Evolutionary conservation across 2,329 filamentous ascomycete species (phyloP), one percentile per base, ranked within the genome.

Genomic region (Cercospora beticola): DNA sequence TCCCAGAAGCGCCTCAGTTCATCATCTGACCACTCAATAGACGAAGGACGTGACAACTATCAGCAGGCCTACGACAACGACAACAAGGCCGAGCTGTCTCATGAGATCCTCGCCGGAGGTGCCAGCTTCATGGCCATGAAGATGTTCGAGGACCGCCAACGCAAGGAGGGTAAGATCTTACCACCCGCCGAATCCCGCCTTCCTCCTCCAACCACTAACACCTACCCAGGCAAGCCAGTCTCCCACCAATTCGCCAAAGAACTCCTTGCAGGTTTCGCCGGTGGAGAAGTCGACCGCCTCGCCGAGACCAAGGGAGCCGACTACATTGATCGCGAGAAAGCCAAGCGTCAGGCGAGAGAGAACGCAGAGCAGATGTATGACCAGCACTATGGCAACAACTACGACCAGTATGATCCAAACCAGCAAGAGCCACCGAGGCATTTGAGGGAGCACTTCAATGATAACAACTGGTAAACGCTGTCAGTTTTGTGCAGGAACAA

Each of bases 71-170:
- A 88, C 79, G 77, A 80, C 66, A 77, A 79, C 52, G 76, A 84
- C 68, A 73, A 78, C 64, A 84, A 92, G 81, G 83, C 86, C 74
- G 86, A 86, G 77, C 82, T 92, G 76, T 86, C 86, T 74, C 92
- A 94, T 81, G 91, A 95, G 83, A 77, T 92, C 59, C 78, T 94
- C 66, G 91, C 89, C 72, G 91, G 91, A 71, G 92, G 88, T 67
- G 92, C 91, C 67, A 88, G 90, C 70, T 94, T 94, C 78, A 89
- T 88, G 72, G 92, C 89, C 75, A 91, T 94, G 86, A 93, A 93
- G 85, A 83, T 89, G 23, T 94, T 89, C 76, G 91, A 94, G 82
- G 89, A 93, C 79, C 84, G 87, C 75, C 90, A 93, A 83, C 89
- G 90, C 76, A 83, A 82, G 66, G 84, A 92, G 78, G 91, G 75